Percentiles rank a stretch among this genome's conserved stretches.
Evolutionary conservation across 2,329 filamentous ascomycete species (phyloP).

Genomic region (Colletotrichum sp.): DNA sequence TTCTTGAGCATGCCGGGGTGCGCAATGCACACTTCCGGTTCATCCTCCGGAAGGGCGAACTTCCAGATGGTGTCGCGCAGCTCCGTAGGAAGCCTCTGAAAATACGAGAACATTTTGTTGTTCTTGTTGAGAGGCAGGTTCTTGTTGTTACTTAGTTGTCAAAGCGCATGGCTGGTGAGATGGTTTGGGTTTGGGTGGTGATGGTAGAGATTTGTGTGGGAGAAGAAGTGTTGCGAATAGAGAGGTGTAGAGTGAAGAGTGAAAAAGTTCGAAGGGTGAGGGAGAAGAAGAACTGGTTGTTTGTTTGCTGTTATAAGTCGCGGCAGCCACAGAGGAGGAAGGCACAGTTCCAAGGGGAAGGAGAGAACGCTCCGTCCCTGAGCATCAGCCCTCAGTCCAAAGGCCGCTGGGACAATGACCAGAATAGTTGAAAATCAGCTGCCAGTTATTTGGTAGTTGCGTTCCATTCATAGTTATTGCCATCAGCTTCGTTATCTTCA

Average conservation of each 20-base stretch:
- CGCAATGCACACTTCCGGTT: background rate
- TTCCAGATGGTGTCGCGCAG: background rate
- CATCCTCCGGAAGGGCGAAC: background rate
- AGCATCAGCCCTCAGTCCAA: background rate
- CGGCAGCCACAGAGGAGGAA: background rate
- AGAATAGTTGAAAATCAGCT: background rate
- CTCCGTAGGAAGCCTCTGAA: background rate
- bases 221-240: background rate
- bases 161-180: background rate
- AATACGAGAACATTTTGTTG: background rate
- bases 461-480: background rate
- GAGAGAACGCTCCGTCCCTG: background rate
- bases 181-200: background rate
- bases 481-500: background rate
- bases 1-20: background rate
- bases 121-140: too few species aligned
- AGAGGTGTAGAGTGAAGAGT: background rate
- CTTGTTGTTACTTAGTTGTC: background rate
- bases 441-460: background rate
- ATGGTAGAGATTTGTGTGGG: background rate
- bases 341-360: background rate
- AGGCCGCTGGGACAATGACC: background rate
- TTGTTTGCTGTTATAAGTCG: background rate
- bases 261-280: background rate
- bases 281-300: background rate